Conservation (phyloP, 805 yeast species). For the Teunomyces funiuensis region DNA sequence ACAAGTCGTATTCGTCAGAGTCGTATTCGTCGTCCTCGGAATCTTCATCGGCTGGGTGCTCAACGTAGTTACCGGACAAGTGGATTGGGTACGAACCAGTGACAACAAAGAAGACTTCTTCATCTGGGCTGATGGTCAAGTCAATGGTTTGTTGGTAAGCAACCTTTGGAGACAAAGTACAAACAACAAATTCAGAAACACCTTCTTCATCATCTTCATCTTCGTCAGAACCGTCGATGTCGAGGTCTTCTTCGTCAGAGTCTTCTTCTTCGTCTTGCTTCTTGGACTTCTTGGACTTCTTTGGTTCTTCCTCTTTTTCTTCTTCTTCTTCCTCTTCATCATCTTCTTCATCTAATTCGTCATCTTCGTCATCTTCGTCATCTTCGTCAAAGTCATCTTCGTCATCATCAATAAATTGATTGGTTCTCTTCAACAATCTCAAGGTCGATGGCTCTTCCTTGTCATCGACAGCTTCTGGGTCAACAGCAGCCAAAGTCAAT, state of each 20-base stretch:
- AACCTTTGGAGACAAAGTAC: slow-evolving; percentile 84
- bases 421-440: slow-evolving; percentile 76
- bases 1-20: slow-evolving; percentile 62
- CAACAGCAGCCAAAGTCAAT: slow-evolving; percentile 92
- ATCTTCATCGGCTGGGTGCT: slow-evolving; percentile 86
- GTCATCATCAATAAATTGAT: slow-evolving; percentile 41
- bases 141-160: slow-evolving; percentile 90
- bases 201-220: slow-evolving; percentile 69
- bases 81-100: slow-evolving; percentile 95
- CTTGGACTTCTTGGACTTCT: slow-evolving; percentile 25
- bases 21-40: slow-evolving; percentile 51
- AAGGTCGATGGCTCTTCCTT: slow-evolving; percentile 83
- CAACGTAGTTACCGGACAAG: slow-evolving; percentile 91
- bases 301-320: slow-evolving; percentile 10
- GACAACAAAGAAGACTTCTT: slow-evolving; percentile 90
- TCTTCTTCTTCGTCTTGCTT: slow-evolving; percentile 38
- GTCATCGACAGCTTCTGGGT: slow-evolving; percentile 83
- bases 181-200: slow-evolving; percentile 78
- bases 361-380: slow-evolving; percentile 47
- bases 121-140: slow-evolving; percentile 86
- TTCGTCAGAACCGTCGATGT: slow-evolving; percentile 52
- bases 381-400: slow-evolving; percentile 42
- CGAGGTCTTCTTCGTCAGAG: slow-evolving; percentile 51
- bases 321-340: slow-evolving; percentile 39
- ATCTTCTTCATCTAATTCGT: slow-evolving; percentile 46